Evolutionary conservation across 139 green algal genomes (phyloP).

Genomic region (Micromonas pusilla): DNA sequence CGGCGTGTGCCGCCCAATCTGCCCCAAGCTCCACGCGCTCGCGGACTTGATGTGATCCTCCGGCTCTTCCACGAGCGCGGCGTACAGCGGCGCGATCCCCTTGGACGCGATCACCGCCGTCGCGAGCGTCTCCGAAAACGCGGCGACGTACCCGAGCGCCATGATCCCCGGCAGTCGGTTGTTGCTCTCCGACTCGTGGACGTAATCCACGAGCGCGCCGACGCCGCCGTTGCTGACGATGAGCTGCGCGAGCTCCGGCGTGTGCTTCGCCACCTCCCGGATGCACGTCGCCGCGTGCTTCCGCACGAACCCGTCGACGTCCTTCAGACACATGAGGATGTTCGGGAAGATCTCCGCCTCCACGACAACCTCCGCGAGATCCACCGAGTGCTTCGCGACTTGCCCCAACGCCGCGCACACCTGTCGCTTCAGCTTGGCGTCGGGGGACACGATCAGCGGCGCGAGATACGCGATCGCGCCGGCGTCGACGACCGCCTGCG

Average conservation of each 20-base stretch:
- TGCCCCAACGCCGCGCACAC: slow-evolving; percentile 70
- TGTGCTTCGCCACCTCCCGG: slow-evolving; percentile 76
- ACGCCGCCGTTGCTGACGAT: slow-evolving; percentile 74
- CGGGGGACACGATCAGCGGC: slow-evolving; percentile 67
- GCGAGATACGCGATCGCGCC: slow-evolving; percentile 65
- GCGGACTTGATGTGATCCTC: slow-evolving; percentile 75
- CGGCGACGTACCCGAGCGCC: slow-evolving; percentile 78
- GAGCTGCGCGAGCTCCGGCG: slow-evolving; percentile 79
- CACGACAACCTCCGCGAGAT: slow-evolving; percentile 82
- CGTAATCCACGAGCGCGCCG: slow-evolving; percentile 73
- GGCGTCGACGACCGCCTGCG: slow-evolving; percentile 75
- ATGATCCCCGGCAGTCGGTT: slow-evolving; percentile 69
- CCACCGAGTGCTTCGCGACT: slow-evolving; percentile 79
- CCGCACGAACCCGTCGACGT: slow-evolving; percentile 71
- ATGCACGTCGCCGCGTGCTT: slow-evolving; percentile 65
- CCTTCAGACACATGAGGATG: slow-evolving; percentile 79
- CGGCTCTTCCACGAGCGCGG: slow-evolving; percentile 57
- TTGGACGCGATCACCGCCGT: slow-evolving; percentile 72
- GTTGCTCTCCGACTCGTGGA: slow-evolving; percentile 41
- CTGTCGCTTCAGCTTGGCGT: slow-evolving; percentile 81
- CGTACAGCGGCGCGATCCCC: slow-evolving; percentile 58
- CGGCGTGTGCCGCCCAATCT: slow-evolving; percentile 71
- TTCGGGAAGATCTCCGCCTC: slow-evolving; percentile 83
- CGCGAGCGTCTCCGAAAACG: slow-evolving; percentile 79
- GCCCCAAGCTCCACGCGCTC: slow-evolving; percentile 62